Evolutionary conservation across 1,284 basidiomycete genomes (phyloP).

Genomic region (Austroboletus novae-zelandiae): DNA sequence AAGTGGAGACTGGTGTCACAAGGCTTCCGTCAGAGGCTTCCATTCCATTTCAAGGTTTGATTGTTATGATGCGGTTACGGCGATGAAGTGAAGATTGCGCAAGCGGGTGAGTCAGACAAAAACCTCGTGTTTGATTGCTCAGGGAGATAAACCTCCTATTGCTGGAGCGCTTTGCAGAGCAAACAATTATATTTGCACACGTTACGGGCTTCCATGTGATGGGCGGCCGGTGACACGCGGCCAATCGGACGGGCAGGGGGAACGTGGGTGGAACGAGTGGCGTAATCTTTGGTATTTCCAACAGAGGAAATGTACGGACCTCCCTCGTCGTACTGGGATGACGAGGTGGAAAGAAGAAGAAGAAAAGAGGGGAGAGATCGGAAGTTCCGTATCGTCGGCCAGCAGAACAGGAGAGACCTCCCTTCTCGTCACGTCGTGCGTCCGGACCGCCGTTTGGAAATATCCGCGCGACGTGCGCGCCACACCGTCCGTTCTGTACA

Average conservation of each 20-base stretch:
- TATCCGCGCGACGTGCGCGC: not conserved
- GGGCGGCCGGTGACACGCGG: not conserved
- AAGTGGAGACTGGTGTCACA: conserved; percentile 10
- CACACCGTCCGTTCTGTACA: conserved; percentile 4
- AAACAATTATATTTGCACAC: not conserved
- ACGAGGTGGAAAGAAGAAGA: not conserved
- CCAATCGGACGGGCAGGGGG: conserved; percentile 4
- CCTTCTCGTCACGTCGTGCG: conserved; percentile 3
- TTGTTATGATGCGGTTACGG: conserved; percentile 22
- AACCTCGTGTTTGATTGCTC: conserved; percentile 12
- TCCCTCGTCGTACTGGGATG: too few relatives aligned
- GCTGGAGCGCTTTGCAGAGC: not conserved
- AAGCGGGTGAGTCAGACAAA: not conserved
- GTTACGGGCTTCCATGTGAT: conserved; percentile 27
- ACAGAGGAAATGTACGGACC: conserved; percentile 39
- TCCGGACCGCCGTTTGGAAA: not conserved
- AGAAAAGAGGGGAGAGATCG: not conserved
- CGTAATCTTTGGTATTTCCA: conserved; percentile 18
- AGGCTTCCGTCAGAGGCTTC: conserved; percentile 21
- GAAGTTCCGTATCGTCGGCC: not conserved
- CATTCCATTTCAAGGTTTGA: conserved; percentile 31
- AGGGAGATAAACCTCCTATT: not conserved
- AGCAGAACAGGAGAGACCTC: conserved; percentile 4
- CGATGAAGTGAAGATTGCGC: conserved; percentile 24
- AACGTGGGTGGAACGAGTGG: conserved; percentile 2